phyloP scores from a whole-genome alignment of 257 asterid species.

The Solanum sejunctum region DNA sequence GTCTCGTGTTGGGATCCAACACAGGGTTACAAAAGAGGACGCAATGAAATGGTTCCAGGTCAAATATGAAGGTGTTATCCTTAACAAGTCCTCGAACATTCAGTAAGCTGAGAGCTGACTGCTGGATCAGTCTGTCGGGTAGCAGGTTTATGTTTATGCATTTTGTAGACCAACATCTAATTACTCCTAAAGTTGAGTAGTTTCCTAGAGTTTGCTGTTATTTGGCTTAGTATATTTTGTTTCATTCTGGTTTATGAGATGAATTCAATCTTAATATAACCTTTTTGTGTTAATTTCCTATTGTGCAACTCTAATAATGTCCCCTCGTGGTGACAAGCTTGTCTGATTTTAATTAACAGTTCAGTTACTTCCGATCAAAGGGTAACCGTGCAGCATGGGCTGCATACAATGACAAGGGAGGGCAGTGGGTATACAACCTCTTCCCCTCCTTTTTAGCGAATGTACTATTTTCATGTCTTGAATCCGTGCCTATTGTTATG shows the following conservation, averaged over 20 bases:
- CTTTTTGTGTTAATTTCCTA: neutral
- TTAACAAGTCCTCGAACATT: conserved; percentile 25
- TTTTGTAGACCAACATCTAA: conserved; percentile 1
- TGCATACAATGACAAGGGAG: neutral
- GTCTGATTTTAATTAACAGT: neutral
- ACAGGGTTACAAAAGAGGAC: conserved; percentile 31
- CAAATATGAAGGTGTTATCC: conserved; percentile 37
- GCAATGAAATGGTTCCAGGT: conserved; percentile 41
- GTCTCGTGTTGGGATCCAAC: conserved; percentile 40
- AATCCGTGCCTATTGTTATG: neutral
- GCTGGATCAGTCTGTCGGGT: neutral
- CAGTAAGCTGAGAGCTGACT: neutral
- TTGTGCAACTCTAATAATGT: neutral
- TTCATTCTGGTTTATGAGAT: neutral
- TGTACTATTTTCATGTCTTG: neutral
- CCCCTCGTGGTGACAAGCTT: neutral
- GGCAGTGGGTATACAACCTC: neutral
- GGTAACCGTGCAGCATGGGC: neutral
- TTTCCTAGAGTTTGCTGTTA: neutral
- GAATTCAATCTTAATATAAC: neutral
- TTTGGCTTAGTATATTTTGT: neutral
- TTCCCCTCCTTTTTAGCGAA: neutral
- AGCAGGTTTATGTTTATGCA: neutral
- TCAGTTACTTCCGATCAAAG: neutral
- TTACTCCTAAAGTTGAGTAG: neutral